phyloP scores from a whole-genome alignment of 306 rosid species.

The Citrullus mucosospermus region DNA sequence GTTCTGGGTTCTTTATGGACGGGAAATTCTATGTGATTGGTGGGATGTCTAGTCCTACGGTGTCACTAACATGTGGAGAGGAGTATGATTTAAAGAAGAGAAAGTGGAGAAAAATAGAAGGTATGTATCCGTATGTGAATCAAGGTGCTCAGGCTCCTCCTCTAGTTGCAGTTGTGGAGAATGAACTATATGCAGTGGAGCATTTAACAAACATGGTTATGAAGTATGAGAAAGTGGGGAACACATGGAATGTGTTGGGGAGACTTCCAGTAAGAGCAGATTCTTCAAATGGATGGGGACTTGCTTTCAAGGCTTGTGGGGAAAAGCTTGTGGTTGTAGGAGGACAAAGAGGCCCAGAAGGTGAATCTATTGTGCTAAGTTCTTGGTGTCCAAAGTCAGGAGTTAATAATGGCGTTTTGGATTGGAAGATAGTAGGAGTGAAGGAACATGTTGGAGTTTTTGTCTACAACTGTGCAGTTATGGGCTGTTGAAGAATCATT shows the following conservation, averaged over 20 bases:
- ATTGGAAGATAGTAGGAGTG: constrained; percentile 71
- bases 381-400: constrained; percentile 77
- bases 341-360: constrained; percentile 90
- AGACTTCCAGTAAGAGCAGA: constrained; percentile 86
- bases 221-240: constrained; percentile 66
- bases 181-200: constrained; percentile 72
- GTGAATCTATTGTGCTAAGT: constrained; percentile 64
- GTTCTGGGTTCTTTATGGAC: constrained; percentile 88
- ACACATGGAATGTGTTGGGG: constrained; percentile 68
- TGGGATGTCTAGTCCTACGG: constrained; percentile 71
- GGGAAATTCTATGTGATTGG: constrained; percentile 82
- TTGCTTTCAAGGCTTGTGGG: constrained; percentile 97
- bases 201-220: constrained; percentile 77
- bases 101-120: constrained; percentile 67
- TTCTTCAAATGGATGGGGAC: constrained; percentile 44
- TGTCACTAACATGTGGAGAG: constrained; percentile 81
- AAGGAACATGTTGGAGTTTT: constrained; percentile 83
- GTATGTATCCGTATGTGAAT: constrained; percentile 75
- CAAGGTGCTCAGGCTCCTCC: constrained; percentile 88
- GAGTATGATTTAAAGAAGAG: constrained; percentile 61
- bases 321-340: constrained; percentile 74
- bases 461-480: constrained; percentile 92
- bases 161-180: constrained; percentile 84
- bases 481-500: constrained; percentile 72
- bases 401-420: constrained; percentile 52